Evolutionary conservation across 1,139 yeast genomes (phyloP).

Genomic region (Yamadazyma triangularis): DNA sequence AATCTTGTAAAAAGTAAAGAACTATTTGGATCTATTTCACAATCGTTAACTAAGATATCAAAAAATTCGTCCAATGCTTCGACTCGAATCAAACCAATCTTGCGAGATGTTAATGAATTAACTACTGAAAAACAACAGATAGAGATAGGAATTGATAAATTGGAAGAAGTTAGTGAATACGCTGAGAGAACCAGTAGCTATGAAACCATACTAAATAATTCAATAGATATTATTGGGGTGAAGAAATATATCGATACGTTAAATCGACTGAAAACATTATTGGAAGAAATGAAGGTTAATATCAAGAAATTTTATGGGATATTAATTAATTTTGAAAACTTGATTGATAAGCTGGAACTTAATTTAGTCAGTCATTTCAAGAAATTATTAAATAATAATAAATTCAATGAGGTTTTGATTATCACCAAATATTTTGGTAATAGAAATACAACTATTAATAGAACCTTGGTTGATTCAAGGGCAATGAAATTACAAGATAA

Average conservation of each 20-base stretch:
- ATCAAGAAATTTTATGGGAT: slow-evolving; percentile 49
- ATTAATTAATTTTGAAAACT: slow-evolving; percentile 39
- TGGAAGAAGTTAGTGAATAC: slow-evolving; percentile 60
- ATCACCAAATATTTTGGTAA: slow-evolving; percentile 44
- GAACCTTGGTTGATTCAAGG: slow-evolving; percentile 43
- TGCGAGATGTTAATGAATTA: slow-evolving; percentile 57
- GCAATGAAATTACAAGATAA: slow-evolving; percentile 42
- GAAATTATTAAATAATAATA: slow-evolving; percentile 13
- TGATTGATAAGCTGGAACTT: slow-evolving; percentile 44
- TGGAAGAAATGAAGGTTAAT: slow-evolving; percentile 31
- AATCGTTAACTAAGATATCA: slow-evolving; percentile 54
- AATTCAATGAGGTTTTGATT: slow-evolving; percentile 19
- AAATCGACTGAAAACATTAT: slow-evolving; percentile 26
- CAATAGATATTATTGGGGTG: slow-evolving; percentile 37
- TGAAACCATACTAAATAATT: slow-evolving; percentile 39
- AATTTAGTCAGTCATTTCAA: slow-evolving; percentile 33
- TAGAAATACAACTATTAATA: slow-evolving; percentile 28
- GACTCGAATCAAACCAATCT: slow-evolving; percentile 63
- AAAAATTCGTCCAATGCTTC: slow-evolving; percentile 60
- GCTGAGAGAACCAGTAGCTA: slow-evolving; percentile 57
- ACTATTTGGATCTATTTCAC: slow-evolving; percentile 52
- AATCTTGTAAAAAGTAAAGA: slow-evolving; percentile 57
- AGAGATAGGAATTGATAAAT: slow-evolving; percentile 54
- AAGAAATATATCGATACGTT: slow-evolving; percentile 36
- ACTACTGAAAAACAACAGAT: slow-evolving; percentile 55